These are phyloP conservation scores for Candida xiaguanensis DNA, from an alignment of 805 yeast genomes.

Conservation along the genomic window DNA sequence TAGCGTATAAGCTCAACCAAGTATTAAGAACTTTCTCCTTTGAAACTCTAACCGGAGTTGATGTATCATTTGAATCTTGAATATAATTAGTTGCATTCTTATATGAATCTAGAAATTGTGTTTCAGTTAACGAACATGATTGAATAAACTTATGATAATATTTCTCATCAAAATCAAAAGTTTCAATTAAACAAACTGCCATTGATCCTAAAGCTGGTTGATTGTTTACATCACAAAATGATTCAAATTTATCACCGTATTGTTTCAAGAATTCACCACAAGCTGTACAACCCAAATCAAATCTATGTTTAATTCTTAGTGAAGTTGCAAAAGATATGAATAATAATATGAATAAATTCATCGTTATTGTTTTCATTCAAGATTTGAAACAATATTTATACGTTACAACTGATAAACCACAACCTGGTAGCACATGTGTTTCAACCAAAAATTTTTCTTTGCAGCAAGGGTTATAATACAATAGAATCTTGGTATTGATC, in stretches of 20 bases:
- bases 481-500: neutral
- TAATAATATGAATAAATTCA: neutral
- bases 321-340: neutral
- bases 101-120: conserved; percentile 31
- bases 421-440: neutral
- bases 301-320: conserved; percentile 2
- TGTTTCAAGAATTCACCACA: conserved; percentile 3
- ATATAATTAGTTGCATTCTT: conserved; percentile 39
- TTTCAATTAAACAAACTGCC: conserved; percentile 27
- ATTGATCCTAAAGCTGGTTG: conserved; percentile 39
- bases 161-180: conserved; percentile 12
- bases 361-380: neutral
- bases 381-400: neutral
- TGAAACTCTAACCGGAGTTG: conserved; percentile 1
- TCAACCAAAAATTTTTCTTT: neutral
- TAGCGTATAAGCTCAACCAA: neutral
- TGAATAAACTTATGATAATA: conserved; percentile 19
- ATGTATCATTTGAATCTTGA: neutral
- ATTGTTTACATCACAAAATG: conserved; percentile 27
- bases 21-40: neutral
- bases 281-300: conserved; percentile 7
- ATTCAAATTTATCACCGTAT: conserved; percentile 3
- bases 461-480: neutral
- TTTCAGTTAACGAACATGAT: conserved; percentile 17
- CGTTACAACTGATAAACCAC: neutral